Evolutionary conservation across 164 flowering plant genomes (phyloP).

Genomic region (Kingdonia uniflora): DNA sequence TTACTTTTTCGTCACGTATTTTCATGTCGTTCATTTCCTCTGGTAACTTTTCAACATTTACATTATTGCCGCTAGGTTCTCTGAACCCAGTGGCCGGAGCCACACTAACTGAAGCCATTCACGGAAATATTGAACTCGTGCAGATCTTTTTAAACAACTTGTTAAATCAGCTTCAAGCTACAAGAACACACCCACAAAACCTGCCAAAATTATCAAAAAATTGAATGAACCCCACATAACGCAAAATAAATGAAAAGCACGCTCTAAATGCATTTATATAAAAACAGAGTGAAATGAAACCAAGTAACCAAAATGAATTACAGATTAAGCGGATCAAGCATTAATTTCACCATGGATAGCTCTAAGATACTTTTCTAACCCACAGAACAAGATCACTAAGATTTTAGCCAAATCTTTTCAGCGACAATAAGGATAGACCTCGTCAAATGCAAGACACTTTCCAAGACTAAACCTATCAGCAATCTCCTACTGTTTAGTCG

Average conservation of each 20-base stretch:
- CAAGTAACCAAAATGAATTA: background rate
- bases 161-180: constrained; percentile 1
- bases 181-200: background rate
- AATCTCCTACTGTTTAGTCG: too few relatives aligned
- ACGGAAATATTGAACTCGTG: background rate
- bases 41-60: constrained; percentile 50
- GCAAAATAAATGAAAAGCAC: background rate
- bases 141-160: constrained; percentile 4
- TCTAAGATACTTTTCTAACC: too few relatives aligned
- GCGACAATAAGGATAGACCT: too few relatives aligned
- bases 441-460: too few relatives aligned
- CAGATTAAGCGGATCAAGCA: background rate
- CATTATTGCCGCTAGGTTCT: constrained; percentile 32
- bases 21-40: constrained; percentile 82
- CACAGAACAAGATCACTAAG: background rate
- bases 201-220: background rate
- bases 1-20: constrained; percentile 67
- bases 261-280: background rate
- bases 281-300: background rate
- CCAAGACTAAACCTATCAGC: too few relatives aligned
- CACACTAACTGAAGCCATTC: constrained; percentile 49
- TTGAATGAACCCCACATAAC: background rate
- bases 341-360: background rate
- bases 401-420: too few relatives aligned
- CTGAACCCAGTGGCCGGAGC: constrained; percentile 38